These are phyloP conservation scores for Corynespora cassiicola DNA, from an alignment of 2,329 filamentous ascomycete genomes.

Conservation along the genomic window DNA sequence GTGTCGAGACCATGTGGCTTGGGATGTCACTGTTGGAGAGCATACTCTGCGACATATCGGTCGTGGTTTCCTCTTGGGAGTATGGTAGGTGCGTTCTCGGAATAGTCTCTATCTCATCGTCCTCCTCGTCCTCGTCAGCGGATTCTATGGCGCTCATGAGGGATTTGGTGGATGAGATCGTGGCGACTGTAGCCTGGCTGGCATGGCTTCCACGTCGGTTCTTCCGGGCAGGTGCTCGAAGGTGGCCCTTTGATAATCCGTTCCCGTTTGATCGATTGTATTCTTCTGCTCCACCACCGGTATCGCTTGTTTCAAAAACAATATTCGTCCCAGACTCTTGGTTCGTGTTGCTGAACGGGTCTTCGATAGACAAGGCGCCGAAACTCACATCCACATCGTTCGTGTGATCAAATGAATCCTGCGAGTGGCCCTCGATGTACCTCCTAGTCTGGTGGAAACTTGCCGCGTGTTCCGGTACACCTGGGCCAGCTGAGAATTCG, in stretches of 20 bases:
- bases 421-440: conserved; percentile 28
- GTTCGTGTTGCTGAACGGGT: conserved; percentile 16
- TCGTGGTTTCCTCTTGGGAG: conserved; percentile 21
- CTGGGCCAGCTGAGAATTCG: conserved; percentile 50
- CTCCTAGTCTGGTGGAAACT: no score
- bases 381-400: conserved; percentile 15
- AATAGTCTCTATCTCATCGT: conserved; percentile 59
- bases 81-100: conserved; percentile 35
- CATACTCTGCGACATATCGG: conserved; percentile 37
- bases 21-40: conserved; percentile 45
- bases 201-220: conserved; percentile 25
- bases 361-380: conserved; percentile 22
- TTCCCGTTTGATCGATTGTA: neutral
- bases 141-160: conserved; percentile 47
- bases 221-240: conserved; percentile 33
- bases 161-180: conserved; percentile 49
- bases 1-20: conserved; percentile 24
- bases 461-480: conserved; percentile 21
- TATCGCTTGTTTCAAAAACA: conserved; percentile 38
- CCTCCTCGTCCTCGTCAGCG: conserved; percentile 44
- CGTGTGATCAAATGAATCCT: conserved; percentile 17
- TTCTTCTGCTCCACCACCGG: conserved; percentile 16
- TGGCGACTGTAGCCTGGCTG: conserved; percentile 47
- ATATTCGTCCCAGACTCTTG: conserved; percentile 28
- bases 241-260: conserved; percentile 28